Evolutionary conservation across 2,329 filamentous ascomycete species (phyloP).

Genomic region (Biscogniauxia mediterranea): DNA sequence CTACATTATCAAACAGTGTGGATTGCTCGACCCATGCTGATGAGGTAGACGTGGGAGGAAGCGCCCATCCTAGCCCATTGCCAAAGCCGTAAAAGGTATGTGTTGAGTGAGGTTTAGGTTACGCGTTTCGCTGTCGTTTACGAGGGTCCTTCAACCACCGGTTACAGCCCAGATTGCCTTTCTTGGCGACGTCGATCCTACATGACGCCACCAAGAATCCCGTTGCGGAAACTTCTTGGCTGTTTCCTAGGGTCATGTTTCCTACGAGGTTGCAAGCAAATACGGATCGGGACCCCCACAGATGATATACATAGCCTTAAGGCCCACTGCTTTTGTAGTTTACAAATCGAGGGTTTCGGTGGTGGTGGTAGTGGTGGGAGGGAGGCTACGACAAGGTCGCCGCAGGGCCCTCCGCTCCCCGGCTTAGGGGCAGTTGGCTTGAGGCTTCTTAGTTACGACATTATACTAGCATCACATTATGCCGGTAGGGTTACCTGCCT

Average conservation of each 20-base stretch:
- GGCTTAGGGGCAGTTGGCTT: conserved; percentile 2
- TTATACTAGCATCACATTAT: conserved; percentile 21
- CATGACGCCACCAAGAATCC: conserved; percentile 20
- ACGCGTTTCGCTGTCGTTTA: conserved; percentile 4
- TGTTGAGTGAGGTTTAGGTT: conserved; percentile 3
- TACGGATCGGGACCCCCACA: not conserved
- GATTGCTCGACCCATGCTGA: conserved; percentile 21
- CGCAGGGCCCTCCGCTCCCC: conserved; percentile 22
- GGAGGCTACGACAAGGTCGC: conserved; percentile 16
- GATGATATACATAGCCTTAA: conserved; percentile 4
- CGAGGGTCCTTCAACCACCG: not conserved
- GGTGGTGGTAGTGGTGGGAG: not conserved
- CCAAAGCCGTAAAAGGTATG: conserved; percentile 2
- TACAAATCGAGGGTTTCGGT: not conserved
- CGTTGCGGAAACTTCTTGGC: conserved; percentile 22
- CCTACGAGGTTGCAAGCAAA: conserved; percentile 6
- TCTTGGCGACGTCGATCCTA: conserved; percentile 27
- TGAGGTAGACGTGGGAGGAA: conserved; percentile 11
- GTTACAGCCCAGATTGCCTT: conserved; percentile 5
- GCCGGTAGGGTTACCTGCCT: conserved; percentile 24
- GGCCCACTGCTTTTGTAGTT: not conserved
- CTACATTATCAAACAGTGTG: conserved; percentile 15
- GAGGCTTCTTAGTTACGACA: conserved; percentile 14
- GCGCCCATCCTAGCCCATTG: conserved; percentile 12
- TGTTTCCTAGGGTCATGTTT: conserved; percentile 21